Evolutionary conservation across 2,329 filamentous ascomycete species (phyloP).

Genomic region (Paecilomyces variotii): DNA sequence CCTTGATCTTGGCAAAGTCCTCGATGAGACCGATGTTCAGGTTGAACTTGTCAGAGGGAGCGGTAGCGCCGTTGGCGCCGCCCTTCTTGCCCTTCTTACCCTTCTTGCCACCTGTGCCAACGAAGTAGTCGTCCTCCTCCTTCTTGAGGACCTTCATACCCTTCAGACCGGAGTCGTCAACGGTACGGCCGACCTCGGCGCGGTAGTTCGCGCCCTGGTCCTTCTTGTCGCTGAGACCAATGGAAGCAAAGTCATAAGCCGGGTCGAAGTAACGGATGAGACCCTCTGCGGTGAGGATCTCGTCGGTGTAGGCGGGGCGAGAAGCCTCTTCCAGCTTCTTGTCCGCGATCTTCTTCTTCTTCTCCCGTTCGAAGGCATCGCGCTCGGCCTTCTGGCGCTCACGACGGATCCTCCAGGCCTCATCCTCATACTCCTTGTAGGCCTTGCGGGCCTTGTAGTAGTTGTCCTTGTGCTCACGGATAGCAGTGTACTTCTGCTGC

Average conservation of each 20-base stretch:
- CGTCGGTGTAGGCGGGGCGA: slow-evolving; percentile 80
- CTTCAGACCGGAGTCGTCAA: slow-evolving; percentile 77
- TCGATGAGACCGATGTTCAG: slow-evolving; percentile 87
- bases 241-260: slow-evolving; percentile 58
- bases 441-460: slow-evolving; percentile 78
- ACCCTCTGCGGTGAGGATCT: slow-evolving; percentile 82
- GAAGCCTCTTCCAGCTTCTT: slow-evolving; percentile 45
- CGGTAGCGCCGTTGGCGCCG: slow-evolving; percentile 38
- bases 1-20: slow-evolving; percentile 73
- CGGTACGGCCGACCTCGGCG: slow-evolving; percentile 71
- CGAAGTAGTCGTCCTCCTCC: slow-evolving; percentile 82
- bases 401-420: slow-evolving; percentile 65
- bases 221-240: slow-evolving; percentile 43
- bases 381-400: slow-evolving; percentile 78
- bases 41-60: slow-evolving; percentile 60
- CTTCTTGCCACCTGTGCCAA: slow-evolving; percentile 66
- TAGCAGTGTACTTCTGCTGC: slow-evolving; percentile 72
- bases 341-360: slow-evolving; percentile 45
- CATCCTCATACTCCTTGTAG: slow-evolving; percentile 73
- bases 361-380: slow-evolving; percentile 44
- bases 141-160: slow-evolving; percentile 78
- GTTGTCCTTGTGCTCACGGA: slow-evolving; percentile 82
- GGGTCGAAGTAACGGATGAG: slow-evolving; percentile 91
- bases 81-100: slow-evolving; percentile 82
- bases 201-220: slow-evolving; percentile 59